A percentile compares a stretch with the other conserved stretches of the same genome.
These are phyloP conservation scores for Mucor plumbeus DNA, from an alignment of 371 early-diverging fungal species.

Conservation along the genomic window DNA sequence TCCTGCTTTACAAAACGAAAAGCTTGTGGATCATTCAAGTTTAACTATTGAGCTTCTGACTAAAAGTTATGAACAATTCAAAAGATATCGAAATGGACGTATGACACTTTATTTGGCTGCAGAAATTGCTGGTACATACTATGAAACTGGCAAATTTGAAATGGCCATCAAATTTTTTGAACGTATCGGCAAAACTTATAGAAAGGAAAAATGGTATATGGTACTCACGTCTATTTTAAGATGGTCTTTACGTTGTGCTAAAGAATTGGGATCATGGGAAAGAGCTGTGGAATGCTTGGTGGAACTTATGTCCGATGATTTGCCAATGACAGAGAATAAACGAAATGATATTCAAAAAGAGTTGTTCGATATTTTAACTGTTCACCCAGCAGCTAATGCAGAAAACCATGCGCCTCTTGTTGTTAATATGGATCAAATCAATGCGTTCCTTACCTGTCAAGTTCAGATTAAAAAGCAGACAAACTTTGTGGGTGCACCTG, in stretches of 20 bases:
- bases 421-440: constrained; percentile 76
- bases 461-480: constrained; percentile 52
- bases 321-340: constrained; percentile 50
- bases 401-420: constrained; percentile 38
- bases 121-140: constrained; percentile 86
- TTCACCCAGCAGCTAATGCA: constrained; percentile 10
- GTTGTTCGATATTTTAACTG: constrained; percentile 36
- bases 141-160: constrained; percentile 76
- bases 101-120: constrained; percentile 87
- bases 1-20: constrained; percentile 37
- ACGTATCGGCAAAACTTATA: constrained; percentile 85
- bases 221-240: constrained; percentile 72
- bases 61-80: constrained; percentile 89
- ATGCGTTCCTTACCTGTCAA: constrained; percentile 60
- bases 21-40: constrained; percentile 67
- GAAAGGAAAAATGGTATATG: constrained; percentile 83
- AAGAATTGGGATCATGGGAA: constrained; percentile 67
- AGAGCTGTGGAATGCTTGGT: constrained; percentile 71
- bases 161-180: constrained; percentile 91
- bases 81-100: constrained; percentile 70
- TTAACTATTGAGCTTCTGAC: constrained; percentile 81
- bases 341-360: constrained; percentile 56
- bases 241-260: constrained; percentile 76
- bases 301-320: constrained; percentile 66
- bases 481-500: constrained; percentile 41